A percentile compares a stretch with the other conserved stretches of the same genome.
Evolutionary conservation across 805 yeast genomes (phyloP).

Genomic region (Metschnikowia proteae): DNA sequence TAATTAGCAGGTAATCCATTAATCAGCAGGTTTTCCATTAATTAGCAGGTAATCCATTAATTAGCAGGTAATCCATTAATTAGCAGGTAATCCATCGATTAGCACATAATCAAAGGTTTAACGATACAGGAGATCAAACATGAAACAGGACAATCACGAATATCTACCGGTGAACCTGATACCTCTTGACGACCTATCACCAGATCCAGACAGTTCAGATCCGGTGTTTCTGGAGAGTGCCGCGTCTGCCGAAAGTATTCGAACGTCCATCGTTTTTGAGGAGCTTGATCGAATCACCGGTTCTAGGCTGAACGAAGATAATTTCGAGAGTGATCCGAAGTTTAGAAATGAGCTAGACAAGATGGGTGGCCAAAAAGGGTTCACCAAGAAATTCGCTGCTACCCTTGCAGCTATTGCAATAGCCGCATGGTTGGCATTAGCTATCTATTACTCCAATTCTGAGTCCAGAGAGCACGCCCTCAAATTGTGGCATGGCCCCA

Average conservation of each 20-base stretch:
- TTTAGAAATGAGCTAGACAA: slow-evolving; percentile 8
- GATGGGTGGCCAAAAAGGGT: slow-evolving; percentile 2
- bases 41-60: no score
- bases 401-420: slow-evolving; percentile 6
- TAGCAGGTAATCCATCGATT: no score
- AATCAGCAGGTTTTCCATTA: no score
- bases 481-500: slow-evolving; percentile 17
- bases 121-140: no score
- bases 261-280: slow-evolving; percentile 29
- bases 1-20: no score
- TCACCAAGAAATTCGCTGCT: slow-evolving; percentile 5
- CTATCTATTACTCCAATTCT: slow-evolving; percentile 27
- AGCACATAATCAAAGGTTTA: no score
- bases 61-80: no score
- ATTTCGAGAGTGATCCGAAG: slow-evolving; percentile 12
- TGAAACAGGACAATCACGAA: background rate
- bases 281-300: slow-evolving; percentile 22
- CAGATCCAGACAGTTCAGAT: background rate
- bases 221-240: background rate
- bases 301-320: slow-evolving; percentile 15
- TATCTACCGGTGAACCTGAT: slow-evolving; percentile 7
- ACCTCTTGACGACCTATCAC: slow-evolving; percentile 8
- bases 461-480: slow-evolving; percentile 15
- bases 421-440: slow-evolving; percentile 26
- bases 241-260: slow-evolving; percentile 6